Conservation (phyloP, 2,329 filamentous ascomycete genomes). For the Verticillium alfalfae region DNA sequence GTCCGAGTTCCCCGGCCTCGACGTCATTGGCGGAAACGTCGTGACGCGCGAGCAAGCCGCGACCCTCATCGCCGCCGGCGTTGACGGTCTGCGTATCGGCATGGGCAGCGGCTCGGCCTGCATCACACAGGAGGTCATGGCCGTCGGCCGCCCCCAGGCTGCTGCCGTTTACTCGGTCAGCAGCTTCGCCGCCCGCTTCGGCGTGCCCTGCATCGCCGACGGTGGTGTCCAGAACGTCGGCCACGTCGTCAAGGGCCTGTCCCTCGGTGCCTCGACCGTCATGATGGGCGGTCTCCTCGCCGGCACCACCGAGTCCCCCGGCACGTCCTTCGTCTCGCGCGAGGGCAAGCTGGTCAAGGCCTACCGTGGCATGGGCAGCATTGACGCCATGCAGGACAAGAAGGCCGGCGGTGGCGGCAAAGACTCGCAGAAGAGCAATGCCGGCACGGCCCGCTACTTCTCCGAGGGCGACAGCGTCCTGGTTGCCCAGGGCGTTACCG, state of each 20-base stretch:
- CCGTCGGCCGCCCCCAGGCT: conserved; percentile 92
- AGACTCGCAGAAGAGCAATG: conserved; percentile 77
- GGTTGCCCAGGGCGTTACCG: conserved; percentile 94
- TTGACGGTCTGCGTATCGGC: conserved; percentile 93
- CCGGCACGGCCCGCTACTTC: conserved; percentile 96
- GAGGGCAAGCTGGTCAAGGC: conserved; percentile 99
- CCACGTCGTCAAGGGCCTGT: conserved; percentile 97
- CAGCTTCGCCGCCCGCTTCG: conserved; percentile 84
- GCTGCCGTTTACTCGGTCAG: conserved; percentile 88
- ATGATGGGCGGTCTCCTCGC: conserved; percentile 99
- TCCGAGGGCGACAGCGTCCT: conserved; percentile 92
- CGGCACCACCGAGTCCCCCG: conserved; percentile 94
- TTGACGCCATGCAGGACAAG: conserved; percentile 99
- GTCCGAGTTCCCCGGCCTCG: conserved; percentile 73
- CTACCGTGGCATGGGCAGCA: conserved; percentile 98
- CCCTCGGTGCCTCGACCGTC: conserved; percentile 87
- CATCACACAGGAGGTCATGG: conserved; percentile 99
- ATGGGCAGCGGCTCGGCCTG: conserved; percentile 98
- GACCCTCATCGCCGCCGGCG: conserved; percentile 83
- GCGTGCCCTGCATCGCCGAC: conserved; percentile 96
- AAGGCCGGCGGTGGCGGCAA: conserved; percentile 74
- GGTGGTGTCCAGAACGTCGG: conserved; percentile 98
- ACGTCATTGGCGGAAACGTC: conserved; percentile 98
- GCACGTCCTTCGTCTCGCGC: conserved; percentile 90
- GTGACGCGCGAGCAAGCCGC: conserved; percentile 97